phyloP scores from a whole-genome alignment of 139 green algal genomes.

The Closterium sp. region DNA sequence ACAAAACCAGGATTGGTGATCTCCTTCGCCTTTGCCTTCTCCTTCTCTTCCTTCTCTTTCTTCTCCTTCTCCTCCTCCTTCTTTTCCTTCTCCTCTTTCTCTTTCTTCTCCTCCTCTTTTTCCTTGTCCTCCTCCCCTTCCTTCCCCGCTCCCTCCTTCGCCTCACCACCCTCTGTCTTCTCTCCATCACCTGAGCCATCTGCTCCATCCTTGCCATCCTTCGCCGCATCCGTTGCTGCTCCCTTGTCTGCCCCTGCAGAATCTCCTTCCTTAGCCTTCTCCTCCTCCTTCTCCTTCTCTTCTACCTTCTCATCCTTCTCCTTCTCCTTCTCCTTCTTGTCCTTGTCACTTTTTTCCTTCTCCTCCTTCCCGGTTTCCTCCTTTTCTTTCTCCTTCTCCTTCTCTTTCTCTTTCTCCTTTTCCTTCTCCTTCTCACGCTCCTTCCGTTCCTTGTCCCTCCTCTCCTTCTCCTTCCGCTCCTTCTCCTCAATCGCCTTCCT shows the following conservation, averaged over 20 bases:
- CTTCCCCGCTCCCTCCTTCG: background rate
- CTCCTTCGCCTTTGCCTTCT: background rate
- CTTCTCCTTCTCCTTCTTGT: background rate
- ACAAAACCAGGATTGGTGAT: background rate
- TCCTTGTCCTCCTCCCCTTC: background rate
- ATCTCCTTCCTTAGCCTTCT: background rate
- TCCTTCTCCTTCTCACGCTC: background rate
- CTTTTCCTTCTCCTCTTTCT: no score
- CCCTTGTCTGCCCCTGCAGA: background rate
- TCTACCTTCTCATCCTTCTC: no score
- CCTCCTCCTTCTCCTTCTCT: background rate
- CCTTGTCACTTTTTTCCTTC: background rate
- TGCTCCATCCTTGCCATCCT: background rate
- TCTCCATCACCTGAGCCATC: background rate
- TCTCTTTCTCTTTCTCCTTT: constrained; percentile 22
- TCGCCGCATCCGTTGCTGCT: background rate
- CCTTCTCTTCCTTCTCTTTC: background rate
- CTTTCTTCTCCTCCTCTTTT: background rate
- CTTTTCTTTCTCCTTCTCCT: constrained; percentile 23
- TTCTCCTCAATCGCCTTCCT: constrained; percentile 15
- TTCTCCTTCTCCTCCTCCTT: background rate
- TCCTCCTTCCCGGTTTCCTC: constrained; percentile 10
- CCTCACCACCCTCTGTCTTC: background rate
- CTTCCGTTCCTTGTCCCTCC: background rate
- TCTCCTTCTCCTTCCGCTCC: background rate